phyloP scores from a whole-genome alignment of 805 yeast genomes.

The Lipomyces kockii region DNA sequence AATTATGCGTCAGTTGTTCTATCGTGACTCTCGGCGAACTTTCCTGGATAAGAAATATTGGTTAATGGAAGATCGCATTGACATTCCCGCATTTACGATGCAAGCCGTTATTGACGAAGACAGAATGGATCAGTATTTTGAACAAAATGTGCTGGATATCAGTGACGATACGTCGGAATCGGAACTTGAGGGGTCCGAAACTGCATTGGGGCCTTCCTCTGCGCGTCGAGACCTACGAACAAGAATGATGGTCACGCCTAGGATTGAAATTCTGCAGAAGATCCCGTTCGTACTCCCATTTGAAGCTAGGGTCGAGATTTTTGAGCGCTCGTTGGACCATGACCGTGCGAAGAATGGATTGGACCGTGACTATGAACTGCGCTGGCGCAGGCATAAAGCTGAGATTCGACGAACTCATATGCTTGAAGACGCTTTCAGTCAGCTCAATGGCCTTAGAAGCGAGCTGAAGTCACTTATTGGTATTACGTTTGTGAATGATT shows the following conservation, averaged over 20 bases:
- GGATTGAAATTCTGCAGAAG: conserved; percentile 58
- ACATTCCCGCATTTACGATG: conserved; percentile 48
- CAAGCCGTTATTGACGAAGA: conserved; percentile 54
- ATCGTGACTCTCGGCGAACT: conserved; percentile 65
- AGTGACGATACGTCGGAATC: conserved; percentile 33
- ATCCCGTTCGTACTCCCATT: conserved; percentile 84
- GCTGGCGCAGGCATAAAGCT: conserved; percentile 46
- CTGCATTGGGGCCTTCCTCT: conserved; percentile 3
- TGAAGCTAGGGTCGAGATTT: conserved; percentile 69
- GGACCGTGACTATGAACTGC: conserved; percentile 36
- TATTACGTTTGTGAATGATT: conserved; percentile 71
- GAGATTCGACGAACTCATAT: conserved; percentile 69
- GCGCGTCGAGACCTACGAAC: conserved; percentile 19
- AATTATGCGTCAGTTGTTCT: conserved; percentile 65
- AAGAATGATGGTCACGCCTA: conserved; percentile 35
- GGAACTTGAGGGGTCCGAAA: conserved; percentile 39
- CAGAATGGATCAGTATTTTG: conserved; percentile 25
- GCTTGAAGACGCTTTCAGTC: conserved; percentile 74
- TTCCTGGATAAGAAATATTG: conserved; percentile 61
- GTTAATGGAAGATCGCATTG: conserved; percentile 49
- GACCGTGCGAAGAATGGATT: conserved; percentile 51
- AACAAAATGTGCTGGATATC: conserved; percentile 34
- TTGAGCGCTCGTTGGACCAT: conserved; percentile 62
- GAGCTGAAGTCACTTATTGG: conserved; percentile 62
- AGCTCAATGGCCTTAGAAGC: conserved; percentile 58